Percentiles rank a stretch among this genome's conserved stretches.
phyloP scores from a whole-genome alignment of 2,329 filamentous ascomycete species.

The Dactylellina drechsleri region DNA sequence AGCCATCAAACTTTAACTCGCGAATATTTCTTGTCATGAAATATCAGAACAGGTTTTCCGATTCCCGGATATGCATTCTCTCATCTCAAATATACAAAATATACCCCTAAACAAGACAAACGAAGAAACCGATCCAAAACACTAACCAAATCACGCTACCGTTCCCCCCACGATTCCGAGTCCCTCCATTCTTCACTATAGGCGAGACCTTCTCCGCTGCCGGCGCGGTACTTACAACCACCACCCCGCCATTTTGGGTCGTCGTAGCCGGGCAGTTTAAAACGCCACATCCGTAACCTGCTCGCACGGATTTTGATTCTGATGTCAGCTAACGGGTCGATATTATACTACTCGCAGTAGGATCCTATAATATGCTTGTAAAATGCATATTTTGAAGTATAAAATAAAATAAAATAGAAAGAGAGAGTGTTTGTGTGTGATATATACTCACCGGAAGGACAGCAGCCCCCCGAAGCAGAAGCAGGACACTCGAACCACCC shows the following conservation, averaged over 20 bases:
- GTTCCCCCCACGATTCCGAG: not conserved
- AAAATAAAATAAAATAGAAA: not conserved
- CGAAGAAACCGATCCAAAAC: not conserved
- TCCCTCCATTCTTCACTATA: conserved; percentile 18
- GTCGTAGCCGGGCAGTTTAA: conserved; percentile 40
- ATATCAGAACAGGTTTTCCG: too few species aligned
- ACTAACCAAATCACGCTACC: not conserved
- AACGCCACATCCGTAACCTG: conserved; percentile 42
- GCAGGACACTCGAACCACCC: conserved; percentile 41
- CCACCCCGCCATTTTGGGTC: conserved; percentile 24
- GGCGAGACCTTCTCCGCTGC: conserved; percentile 43
- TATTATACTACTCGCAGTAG: too few species aligned
- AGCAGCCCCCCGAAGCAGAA: conserved; percentile 31
- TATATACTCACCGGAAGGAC: conserved; percentile 41
- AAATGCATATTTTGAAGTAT: not conserved
- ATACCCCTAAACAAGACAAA: not conserved
- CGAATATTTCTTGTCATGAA: too few species aligned
- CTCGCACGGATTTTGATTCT: not conserved
- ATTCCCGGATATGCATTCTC: too few species aligned
- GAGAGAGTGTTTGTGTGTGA: not conserved
- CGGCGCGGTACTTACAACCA: conserved; percentile 29
- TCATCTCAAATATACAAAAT: not conserved
- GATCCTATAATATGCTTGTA: too few species aligned
- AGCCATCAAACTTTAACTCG: too few species aligned
- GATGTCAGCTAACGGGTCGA: too few species aligned